phyloP scores from a whole-genome alignment of 2,329 filamentous ascomycete genomes.

The Fusarium denticulatum region DNA sequence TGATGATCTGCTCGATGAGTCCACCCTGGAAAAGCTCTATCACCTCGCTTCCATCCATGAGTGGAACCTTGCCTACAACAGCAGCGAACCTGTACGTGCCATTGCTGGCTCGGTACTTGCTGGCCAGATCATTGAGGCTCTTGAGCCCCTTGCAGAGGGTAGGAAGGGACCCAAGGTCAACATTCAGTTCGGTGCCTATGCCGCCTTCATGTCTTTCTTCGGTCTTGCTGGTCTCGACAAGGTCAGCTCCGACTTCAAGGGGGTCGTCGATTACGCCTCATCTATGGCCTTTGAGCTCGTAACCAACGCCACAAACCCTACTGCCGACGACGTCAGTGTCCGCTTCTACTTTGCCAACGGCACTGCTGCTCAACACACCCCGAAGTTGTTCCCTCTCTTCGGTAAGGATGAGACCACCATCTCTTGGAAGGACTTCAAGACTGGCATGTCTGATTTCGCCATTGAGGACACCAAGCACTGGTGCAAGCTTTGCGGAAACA shows the following conservation, averaged over 20 bases:
- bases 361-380: constrained; percentile 62
- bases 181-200: constrained; percentile 70
- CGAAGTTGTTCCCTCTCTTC: constrained; percentile 65
- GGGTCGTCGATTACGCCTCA: constrained; percentile 85
- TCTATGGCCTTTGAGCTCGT: constrained; percentile 82
- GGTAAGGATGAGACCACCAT: constrained; percentile 66
- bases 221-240: constrained; percentile 63
- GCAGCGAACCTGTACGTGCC: constrained; percentile 71
- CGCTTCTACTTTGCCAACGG: constrained; percentile 72
- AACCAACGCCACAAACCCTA: constrained; percentile 62
- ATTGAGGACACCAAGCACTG: constrained; percentile 72
- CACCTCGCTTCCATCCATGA: constrained; percentile 83
- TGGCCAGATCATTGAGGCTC: constrained; percentile 62
- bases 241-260: constrained; percentile 71
- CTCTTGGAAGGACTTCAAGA: constrained; percentile 75
- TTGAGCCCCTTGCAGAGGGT: constrained; percentile 61
- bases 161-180: constrained; percentile 54
- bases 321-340: constrained; percentile 60
- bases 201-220: constrained; percentile 71
- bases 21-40: constrained; percentile 70
- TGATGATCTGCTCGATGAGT: constrained; percentile 66
- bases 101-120: constrained; percentile 68
- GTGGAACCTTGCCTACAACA: constrained; percentile 84
- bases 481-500: constrained; percentile 81
- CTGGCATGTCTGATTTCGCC: constrained; percentile 71